phyloP scores from a whole-genome alignment of 179 eudicot genomes.

The Gypsophila paniculata region DNA sequence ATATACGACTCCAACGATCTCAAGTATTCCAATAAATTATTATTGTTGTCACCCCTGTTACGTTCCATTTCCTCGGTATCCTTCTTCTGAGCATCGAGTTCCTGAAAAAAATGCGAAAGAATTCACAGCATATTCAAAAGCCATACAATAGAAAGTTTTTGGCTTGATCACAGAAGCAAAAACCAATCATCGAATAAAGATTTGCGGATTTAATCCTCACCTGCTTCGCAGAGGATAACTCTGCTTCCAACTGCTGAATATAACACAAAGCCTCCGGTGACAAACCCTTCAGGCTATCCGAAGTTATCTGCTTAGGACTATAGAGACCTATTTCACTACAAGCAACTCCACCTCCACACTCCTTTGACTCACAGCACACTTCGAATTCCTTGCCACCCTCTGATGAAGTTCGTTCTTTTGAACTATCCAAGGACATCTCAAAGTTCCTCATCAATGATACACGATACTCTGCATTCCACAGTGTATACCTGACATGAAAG shows the following conservation, averaged over 20 bases:
- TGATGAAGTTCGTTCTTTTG: slow-evolving; percentile 20
- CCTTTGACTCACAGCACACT: slow-evolving; percentile 26
- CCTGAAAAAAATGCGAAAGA: slow-evolving; percentile 35
- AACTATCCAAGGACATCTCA: slow-evolving; percentile 37
- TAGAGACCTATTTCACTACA: slow-evolving; percentile 25
- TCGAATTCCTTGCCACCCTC: slow-evolving; percentile 36
- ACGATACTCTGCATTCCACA: slow-evolving; percentile 92
- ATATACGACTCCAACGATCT: slow-evolving; percentile 73
- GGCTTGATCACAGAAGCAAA: background rate
- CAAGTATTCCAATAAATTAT: slow-evolving; percentile 67
- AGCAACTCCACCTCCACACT: slow-evolving; percentile 27
- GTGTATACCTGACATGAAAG: slow-evolving; percentile 51
- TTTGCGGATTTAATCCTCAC: slow-evolving; percentile 31
- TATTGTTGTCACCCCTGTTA: slow-evolving; percentile 45
- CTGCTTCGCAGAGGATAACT: slow-evolving; percentile 49
- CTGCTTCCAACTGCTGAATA: slow-evolving; percentile 58
- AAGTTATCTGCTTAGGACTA: slow-evolving; percentile 31
- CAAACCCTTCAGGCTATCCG: slow-evolving; percentile 41
- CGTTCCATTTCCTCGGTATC: slow-evolving; percentile 44
- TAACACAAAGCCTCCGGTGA: slow-evolving; percentile 56
- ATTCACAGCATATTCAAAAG: background rate
- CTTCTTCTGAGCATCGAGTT: slow-evolving; percentile 53
- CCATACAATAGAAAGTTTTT: too few species aligned
- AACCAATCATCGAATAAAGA: background rate
- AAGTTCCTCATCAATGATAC: slow-evolving; percentile 77